Conservation (phyloP, 257 asterid species). For the Primulina eburnea region DNA sequence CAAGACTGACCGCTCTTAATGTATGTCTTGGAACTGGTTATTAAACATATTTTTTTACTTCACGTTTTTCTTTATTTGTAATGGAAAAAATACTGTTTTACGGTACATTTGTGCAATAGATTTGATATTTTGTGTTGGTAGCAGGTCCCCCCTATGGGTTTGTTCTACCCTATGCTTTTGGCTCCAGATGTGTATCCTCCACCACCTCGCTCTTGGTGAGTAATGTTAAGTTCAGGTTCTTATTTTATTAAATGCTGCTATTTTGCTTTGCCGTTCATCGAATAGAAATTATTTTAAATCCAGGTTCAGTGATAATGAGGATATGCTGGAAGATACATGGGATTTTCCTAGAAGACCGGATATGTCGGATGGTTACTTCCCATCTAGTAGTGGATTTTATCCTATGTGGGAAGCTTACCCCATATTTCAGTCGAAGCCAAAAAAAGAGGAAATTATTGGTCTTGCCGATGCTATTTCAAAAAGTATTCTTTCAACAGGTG, state of each 20-base stretch:
- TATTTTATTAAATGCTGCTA: slow-evolving; percentile 17
- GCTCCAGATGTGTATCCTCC: slow-evolving; percentile 96
- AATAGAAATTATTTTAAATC: slow-evolving; percentile 18
- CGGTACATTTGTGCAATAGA: slow-evolving; percentile 1
- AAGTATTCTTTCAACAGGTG: slow-evolving; percentile 90
- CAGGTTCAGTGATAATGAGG: slow-evolving; percentile 94
- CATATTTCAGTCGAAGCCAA: slow-evolving; percentile 61
- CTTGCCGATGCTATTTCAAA: slow-evolving; percentile 95
- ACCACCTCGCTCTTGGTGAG: slow-evolving; percentile 82
- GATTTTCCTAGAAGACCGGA: slow-evolving; percentile 54
- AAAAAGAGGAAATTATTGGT: slow-evolving; percentile 77
- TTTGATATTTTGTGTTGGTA: slow-evolving; percentile 28
- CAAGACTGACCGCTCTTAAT: slow-evolving; percentile 85
- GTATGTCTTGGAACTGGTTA: slow-evolving; percentile 41
- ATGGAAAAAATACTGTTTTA: background rate
- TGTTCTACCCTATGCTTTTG: slow-evolving; percentile 85
- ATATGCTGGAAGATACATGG: slow-evolving; percentile 93
- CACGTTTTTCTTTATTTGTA: slow-evolving; percentile 7
- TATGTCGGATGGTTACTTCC: slow-evolving; percentile 52
- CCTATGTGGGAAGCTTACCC: slow-evolving; percentile 97
- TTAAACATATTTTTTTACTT: background rate
- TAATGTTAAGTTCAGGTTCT: slow-evolving; percentile 16
- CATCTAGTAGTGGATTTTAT: slow-evolving; percentile 50
- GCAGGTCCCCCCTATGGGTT: slow-evolving; percentile 99
- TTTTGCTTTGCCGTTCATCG: slow-evolving; percentile 19